Conservation (phyloP, 2,329 filamentous ascomycete genomes). For the Cercospora sp. region DNA sequence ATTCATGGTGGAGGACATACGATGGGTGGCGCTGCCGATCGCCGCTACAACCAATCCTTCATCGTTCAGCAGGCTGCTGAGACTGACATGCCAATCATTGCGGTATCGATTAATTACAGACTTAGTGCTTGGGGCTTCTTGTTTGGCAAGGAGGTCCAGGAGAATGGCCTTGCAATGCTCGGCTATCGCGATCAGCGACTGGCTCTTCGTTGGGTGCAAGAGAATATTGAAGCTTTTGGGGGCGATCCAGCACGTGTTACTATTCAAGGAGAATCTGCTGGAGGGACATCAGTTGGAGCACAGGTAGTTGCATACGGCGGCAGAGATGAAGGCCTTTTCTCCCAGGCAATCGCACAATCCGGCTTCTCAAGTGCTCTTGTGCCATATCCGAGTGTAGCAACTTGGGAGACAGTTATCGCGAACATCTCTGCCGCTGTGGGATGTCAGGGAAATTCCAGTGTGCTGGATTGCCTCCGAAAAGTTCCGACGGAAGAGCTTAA, state of each 20-base stretch:
- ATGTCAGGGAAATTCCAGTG: slow-evolving; percentile 31
- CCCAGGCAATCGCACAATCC: slow-evolving; percentile 53
- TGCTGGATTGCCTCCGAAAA: slow-evolving; percentile 39
- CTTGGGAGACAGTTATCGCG: slow-evolving; percentile 32
- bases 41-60: slow-evolving; percentile 34
- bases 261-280: slow-evolving; percentile 31
- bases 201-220: slow-evolving; percentile 47
- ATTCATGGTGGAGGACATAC: slow-evolving; percentile 30
- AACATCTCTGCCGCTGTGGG: slow-evolving; percentile 31
- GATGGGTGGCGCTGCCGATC: slow-evolving; percentile 30
- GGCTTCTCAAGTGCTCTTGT: slow-evolving; percentile 42
- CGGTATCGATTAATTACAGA: slow-evolving; percentile 63
- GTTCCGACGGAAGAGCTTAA: slow-evolving; percentile 27
- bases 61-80: slow-evolving; percentile 33
- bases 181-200: slow-evolving; percentile 40
- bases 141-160: slow-evolving; percentile 54
- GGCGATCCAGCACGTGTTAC: slow-evolving; percentile 33
- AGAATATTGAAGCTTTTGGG: slow-evolving; percentile 36
- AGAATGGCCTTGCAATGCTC: slow-evolving; percentile 53
- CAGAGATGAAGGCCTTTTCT: slow-evolving; percentile 56
- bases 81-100: slow-evolving; percentile 49
- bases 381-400: slow-evolving; percentile 23
- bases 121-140: slow-evolving; percentile 69
- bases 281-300: slow-evolving; percentile 50
- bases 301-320: slow-evolving; percentile 58